Evolutionary conservation across 345 rosid genomes (phyloP).

Genomic region (Sonneratia alba): DNA sequence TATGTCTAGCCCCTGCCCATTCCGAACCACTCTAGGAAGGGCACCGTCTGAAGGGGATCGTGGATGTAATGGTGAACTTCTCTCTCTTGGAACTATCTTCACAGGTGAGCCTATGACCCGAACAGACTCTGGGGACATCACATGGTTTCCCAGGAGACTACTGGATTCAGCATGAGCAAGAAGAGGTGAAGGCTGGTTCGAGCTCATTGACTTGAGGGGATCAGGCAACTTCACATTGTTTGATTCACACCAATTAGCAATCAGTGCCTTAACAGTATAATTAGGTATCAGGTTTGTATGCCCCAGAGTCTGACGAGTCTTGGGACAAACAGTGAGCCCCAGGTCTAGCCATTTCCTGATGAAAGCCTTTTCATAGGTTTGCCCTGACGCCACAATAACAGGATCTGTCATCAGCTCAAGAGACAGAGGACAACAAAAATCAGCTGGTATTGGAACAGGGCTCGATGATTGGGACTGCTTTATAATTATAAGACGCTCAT

Average conservation of each 20-base stretch:
- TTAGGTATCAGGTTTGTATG: slow-evolving; percentile 87
- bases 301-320: slow-evolving; percentile 71
- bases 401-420: slow-evolving; percentile 98
- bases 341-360: slow-evolving; percentile 90
- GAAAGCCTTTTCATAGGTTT: slow-evolving; percentile 84
- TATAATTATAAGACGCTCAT: slow-evolving; percentile 57
- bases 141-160: slow-evolving; percentile 25
- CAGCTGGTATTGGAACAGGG: slow-evolving; percentile 80
- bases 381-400: slow-evolving; percentile 88
- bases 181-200: slow-evolving; percentile 50
- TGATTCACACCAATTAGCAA: slow-evolving; percentile 88
- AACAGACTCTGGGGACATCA: slow-evolving; percentile 40
- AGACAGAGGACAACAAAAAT: slow-evolving; percentile 93
- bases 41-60: slow-evolving; percentile 49
- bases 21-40: slow-evolving; percentile 36
- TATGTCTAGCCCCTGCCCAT: slow-evolving; percentile 40
- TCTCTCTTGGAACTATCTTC: slow-evolving; percentile 27
- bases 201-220: slow-evolving; percentile 43
- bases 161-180: slow-evolving; percentile 43
- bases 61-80: slow-evolving; percentile 51
- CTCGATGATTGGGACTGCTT: slow-evolving; percentile 73
- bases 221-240: slow-evolving; percentile 83
- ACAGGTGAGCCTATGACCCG: slow-evolving; percentile 34
- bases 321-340: slow-evolving; percentile 91
- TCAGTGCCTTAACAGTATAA: slow-evolving; percentile 88